Base-by-base conservation (phyloP, 2,329 filamentous ascomycete genomes). In the Ceratocystis huliohia region DNA sequence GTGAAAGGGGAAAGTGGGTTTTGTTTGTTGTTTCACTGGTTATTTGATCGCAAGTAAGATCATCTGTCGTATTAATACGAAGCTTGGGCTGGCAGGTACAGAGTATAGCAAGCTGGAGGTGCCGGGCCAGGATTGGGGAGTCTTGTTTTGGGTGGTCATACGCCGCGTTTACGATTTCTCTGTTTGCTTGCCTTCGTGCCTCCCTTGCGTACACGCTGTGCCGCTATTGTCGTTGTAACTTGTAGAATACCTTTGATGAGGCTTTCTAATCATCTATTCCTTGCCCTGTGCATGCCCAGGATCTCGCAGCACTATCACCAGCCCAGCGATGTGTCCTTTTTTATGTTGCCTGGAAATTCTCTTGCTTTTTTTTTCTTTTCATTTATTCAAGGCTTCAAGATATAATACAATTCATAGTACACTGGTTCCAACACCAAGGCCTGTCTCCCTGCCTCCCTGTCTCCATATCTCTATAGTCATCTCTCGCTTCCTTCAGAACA, bases 361-460 rank as follows among this genome's bases (percentile, higher is more conserved):
- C 20, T 61, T 41, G 1, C 37, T 41, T 41, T 41, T 41, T 37
- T 41, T 15, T 41, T 13, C 37, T 41, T 41, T 4, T 41, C 37
- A 15, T 41, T 25, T 57, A 25, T 56, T 56, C 28, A 41, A 50
- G 44, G 56, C 41, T 33, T 44, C 28, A 63, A 63, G 57, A 53
- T 65, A 65, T 66, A 62, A 53, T 66, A 63, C 61, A 63, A 56
- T 66, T 66, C 59, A 66, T 63, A 66, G 57, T 66, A 66, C 59
- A 63, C 46, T 64, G 59, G 48, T 37, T 59, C 15, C 56, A 59
- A 59, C 13, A 59, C 37, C 56, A n/a, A 37, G 56, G 28, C 28
- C 15, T 59, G 25, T 33, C 56, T 37, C 28, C 17, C 41, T 50
- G 25, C 61, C 44, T 17, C 22, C n/a, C 25, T 63, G 22, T 41